These are phyloP conservation scores for Protostelium mycophagum DNA, from an alignment of 78 protist species.

Conservation along the genomic window DNA sequence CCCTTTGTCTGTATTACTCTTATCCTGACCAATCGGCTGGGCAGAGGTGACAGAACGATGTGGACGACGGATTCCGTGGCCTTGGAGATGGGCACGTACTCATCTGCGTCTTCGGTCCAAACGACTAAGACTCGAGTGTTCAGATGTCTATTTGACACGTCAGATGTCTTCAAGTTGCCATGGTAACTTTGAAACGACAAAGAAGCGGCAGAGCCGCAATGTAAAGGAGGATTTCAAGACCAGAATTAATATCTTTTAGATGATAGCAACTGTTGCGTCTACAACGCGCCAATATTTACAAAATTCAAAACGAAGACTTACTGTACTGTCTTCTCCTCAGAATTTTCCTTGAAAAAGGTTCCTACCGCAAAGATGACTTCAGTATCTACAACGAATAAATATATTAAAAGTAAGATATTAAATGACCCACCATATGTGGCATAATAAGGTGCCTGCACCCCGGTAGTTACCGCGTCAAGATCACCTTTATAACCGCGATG, in stretches of 20 bases:
- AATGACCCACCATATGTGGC: not conserved
- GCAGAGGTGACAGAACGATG: not conserved
- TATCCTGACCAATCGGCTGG: not conserved
- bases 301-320: too few species aligned
- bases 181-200: too few species aligned
- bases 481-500: not conserved
- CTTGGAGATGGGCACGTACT: not conserved
- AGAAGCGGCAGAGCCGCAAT: too few species aligned
- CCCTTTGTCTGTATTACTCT: not conserved
- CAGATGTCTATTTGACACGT: too few species aligned
- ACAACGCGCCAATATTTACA: not conserved
- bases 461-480: not conserved
- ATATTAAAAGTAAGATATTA: not conserved
- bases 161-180: too few species aligned
- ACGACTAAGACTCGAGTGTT: not conserved
- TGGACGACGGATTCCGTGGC: not conserved
- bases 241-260: not conserved
- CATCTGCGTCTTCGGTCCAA: not conserved
- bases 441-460: not conserved
- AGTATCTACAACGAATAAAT: not conserved
- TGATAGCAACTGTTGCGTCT: not conserved
- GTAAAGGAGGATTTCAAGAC: too few species aligned
- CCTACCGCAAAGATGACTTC: not conserved
- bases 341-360: not conserved
- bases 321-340: not conserved